Conservation (phyloP, 305 asterid species). For the Solanum hybrid region DNA sequence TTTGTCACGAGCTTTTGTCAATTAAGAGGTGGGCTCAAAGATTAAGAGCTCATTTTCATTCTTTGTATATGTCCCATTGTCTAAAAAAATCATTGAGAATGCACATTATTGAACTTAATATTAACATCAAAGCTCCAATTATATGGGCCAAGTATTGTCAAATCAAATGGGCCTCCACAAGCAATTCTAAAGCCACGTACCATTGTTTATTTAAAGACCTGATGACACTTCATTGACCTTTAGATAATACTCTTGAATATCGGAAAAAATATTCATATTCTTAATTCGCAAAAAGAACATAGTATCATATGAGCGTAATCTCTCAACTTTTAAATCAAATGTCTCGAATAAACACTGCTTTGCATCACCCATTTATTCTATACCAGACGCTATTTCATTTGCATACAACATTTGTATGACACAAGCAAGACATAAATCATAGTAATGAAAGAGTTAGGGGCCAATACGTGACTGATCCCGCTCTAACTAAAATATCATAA, state of each 20-base stretch:
- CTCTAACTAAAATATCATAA: neutral
- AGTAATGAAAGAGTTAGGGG: neutral
- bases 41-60: no score
- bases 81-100: neutral
- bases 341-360: no score
- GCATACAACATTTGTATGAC: neutral
- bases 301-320: neutral
- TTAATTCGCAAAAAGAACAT: neutral
- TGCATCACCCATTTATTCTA: neutral
- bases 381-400: neutral
- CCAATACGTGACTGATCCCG: accelerated
- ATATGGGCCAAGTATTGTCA: neutral
- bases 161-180: neutral
- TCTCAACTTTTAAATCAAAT: neutral
- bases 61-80: no score
- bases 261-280: no score
- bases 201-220: neutral
- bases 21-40: no score
- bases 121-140: neutral
- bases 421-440: neutral
- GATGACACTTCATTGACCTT: neutral
- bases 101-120: neutral
- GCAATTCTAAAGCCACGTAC: slow-evolving; percentile 27
- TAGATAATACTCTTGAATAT: neutral
- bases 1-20: no score